phyloP scores from a whole-genome alignment of 2,329 filamentous ascomycete genomes.

The Capronia epimyces region DNA sequence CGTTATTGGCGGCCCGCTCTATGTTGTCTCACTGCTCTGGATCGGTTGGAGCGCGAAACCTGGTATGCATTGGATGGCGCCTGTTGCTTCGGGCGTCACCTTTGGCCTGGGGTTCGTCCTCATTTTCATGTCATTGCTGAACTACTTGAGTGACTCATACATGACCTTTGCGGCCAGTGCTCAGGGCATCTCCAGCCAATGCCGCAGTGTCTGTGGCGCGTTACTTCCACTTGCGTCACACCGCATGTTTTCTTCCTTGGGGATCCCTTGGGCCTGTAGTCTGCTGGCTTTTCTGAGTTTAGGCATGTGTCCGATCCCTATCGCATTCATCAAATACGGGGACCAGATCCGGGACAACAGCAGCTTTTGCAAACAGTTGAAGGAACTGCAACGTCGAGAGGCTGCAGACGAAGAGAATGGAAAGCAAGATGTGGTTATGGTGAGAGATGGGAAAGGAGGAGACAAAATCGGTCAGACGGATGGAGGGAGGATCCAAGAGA shows the following conservation, averaged over 20 bases:
- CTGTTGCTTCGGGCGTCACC: slow-evolving; percentile 55
- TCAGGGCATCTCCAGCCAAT: slow-evolving; percentile 48
- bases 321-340: slow-evolving; percentile 41
- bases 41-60: slow-evolving; percentile 35
- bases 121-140: slow-evolving; percentile 60
- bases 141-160: slow-evolving; percentile 64
- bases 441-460: background rate
- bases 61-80: slow-evolving; percentile 38
- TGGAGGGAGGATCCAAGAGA: background rate
- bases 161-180: slow-evolving; percentile 58
- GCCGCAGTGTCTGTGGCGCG: slow-evolving; percentile 49
- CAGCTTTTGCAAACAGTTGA: slow-evolving; percentile 40
- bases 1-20: slow-evolving; percentile 61
- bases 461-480: background rate
- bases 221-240: slow-evolving; percentile 51
- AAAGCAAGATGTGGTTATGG: background rate
- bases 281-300: slow-evolving; percentile 39
- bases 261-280: slow-evolving; percentile 40
- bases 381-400: slow-evolving; percentile 35
- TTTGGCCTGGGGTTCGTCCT: slow-evolving; percentile 58
- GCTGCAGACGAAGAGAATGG: slow-evolving; percentile 23
- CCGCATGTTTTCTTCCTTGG: slow-evolving; percentile 36
- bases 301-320: slow-evolving; percentile 38
- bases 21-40: slow-evolving; percentile 51
- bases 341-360: slow-evolving; percentile 38